Evolutionary conservation across 2,329 filamentous ascomycete species (phyloP).

Genomic region (Orbilia oligospora): DNA sequence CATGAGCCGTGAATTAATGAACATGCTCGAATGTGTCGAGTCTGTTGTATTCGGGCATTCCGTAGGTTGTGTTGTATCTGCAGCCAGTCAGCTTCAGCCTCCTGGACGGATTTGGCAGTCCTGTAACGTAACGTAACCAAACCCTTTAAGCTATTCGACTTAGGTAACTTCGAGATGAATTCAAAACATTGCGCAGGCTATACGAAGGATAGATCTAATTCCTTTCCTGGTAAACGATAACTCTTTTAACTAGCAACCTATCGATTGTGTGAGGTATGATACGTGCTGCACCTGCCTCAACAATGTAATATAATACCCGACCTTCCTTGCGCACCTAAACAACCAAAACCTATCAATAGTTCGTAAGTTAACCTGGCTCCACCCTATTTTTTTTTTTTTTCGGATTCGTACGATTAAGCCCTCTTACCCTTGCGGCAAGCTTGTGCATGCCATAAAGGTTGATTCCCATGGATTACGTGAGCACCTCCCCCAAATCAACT

Average conservation of each 20-base stretch:
- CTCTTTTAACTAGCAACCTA: not conserved
- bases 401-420: not conserved
- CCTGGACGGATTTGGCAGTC: too few relatives aligned
- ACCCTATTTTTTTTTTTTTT: too few relatives aligned
- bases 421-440: not conserved
- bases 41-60: not conserved
- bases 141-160: too few relatives aligned
- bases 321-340: not conserved
- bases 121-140: too few relatives aligned
- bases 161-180: not conserved
- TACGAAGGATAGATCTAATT: not conserved
- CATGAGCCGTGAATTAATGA: too few relatives aligned
- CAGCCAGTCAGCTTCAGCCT: not conserved
- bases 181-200: not conserved
- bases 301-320: too few relatives aligned
- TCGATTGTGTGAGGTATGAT: too few relatives aligned
- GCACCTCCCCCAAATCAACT: not conserved
- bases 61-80: not conserved
- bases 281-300: not conserved
- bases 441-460: not conserved
- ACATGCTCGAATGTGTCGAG: slow-evolving; percentile 1
- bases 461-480: not conserved
- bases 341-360: too few relatives aligned
- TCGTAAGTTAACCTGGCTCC: not conserved
- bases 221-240: not conserved